Evolutionary conservation across 352 stramenopile genomes (phyloP).

Genomic region (Phytophthora nicotianae): DNA sequence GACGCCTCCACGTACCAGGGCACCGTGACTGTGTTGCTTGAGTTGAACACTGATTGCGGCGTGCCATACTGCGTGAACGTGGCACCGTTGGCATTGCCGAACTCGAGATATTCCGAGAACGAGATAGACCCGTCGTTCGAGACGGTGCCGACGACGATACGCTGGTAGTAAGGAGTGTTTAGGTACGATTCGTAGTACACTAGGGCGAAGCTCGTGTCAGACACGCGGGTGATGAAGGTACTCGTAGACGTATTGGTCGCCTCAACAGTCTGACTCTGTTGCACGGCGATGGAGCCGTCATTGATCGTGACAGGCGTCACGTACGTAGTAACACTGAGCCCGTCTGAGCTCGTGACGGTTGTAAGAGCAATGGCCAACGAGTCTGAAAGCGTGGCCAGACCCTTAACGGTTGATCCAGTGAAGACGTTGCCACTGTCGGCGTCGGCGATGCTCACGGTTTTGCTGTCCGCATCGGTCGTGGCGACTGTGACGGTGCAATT

Average conservation of each 20-base stretch:
- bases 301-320: slow-evolving; percentile 58
- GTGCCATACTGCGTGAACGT: slow-evolving; percentile 59
- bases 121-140: slow-evolving; percentile 53
- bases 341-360: slow-evolving; percentile 48
- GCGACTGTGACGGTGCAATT: slow-evolving; percentile 61
- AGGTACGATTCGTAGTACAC: slow-evolving; percentile 77
- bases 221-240: slow-evolving; percentile 73
- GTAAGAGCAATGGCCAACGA: slow-evolving; percentile 54
- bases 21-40: slow-evolving; percentile 63
- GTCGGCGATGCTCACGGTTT: slow-evolving; percentile 56
- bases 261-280: slow-evolving; percentile 49
- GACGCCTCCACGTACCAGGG: slow-evolving; percentile 68
- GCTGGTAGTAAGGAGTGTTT: slow-evolving; percentile 57
- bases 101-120: slow-evolving; percentile 58
- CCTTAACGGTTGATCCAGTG: slow-evolving; percentile 58
- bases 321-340: slow-evolving; percentile 45
- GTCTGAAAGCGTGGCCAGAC: slow-evolving; percentile 68
- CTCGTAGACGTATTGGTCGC: slow-evolving; percentile 65
- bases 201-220: slow-evolving; percentile 63
- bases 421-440: slow-evolving; percentile 55
- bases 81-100: slow-evolving; percentile 54
- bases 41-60: slow-evolving; percentile 67
- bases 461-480: slow-evolving; percentile 40
- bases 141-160: slow-evolving; percentile 57
- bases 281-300: slow-evolving; percentile 43